phyloP scores from a whole-genome alignment of 192 early-diverging fungal species.

The Pilaira anomala region DNA sequence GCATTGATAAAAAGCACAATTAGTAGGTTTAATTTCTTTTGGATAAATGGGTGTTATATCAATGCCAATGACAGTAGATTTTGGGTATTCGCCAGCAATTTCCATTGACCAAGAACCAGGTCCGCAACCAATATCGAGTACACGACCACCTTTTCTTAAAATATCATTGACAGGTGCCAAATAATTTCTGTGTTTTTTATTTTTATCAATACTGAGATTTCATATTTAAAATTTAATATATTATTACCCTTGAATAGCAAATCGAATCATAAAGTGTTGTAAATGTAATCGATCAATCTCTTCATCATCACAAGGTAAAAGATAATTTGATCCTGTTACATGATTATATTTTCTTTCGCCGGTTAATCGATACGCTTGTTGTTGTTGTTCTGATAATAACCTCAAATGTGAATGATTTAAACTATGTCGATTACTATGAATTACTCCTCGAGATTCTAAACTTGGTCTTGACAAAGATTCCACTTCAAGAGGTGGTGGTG shows the following conservation, averaged over 20 bases:
- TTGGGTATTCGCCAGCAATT: slow-evolving; percentile 42
- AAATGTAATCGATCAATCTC: slow-evolving; percentile 52
- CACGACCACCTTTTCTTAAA: slow-evolving; percentile 30
- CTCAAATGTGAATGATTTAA: not conserved
- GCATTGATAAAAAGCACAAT: slow-evolving; percentile 35
- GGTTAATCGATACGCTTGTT: slow-evolving; percentile 31
- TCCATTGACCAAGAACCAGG: slow-evolving; percentile 41
- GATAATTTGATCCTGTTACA: slow-evolving; percentile 39
- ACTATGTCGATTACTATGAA: not conserved
- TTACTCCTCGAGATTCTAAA: not conserved
- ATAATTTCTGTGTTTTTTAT: slow-evolving; percentile 30
- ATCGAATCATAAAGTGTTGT: slow-evolving; percentile 52
- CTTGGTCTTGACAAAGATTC: not conserved
- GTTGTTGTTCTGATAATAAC: slow-evolving; percentile 6
- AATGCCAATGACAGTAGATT: slow-evolving; percentile 34
- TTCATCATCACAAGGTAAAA: slow-evolving; percentile 50
- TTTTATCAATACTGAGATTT: not conserved
- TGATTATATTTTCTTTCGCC: slow-evolving; percentile 38
- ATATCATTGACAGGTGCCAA: slow-evolving; percentile 37
- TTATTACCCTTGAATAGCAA: slow-evolving; percentile 42
- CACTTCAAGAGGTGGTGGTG: not conserved
- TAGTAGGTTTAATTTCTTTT: slow-evolving; percentile 29
- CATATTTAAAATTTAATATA: not conserved
- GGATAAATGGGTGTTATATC: slow-evolving; percentile 35
- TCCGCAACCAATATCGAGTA: slow-evolving; percentile 43